These are phyloP conservation scores for Glebionis coronaria DNA, from an alignment of 129 eudicot species.

Conservation along the genomic window DNA sequence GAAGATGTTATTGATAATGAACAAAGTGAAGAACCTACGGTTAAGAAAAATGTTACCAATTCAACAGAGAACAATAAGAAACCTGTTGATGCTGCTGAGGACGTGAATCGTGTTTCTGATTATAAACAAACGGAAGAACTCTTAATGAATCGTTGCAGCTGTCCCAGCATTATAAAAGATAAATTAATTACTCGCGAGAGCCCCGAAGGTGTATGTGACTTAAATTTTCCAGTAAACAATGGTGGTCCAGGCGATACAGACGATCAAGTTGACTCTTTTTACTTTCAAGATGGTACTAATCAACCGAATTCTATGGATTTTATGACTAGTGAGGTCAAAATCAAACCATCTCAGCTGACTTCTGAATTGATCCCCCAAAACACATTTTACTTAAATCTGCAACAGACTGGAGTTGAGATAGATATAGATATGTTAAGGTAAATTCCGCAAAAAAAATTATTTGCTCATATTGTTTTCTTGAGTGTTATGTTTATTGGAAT, in stretches of 20 bases:
- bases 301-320: conserved; percentile 13
- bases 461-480: background rate
- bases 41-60: no score
- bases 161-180: background rate
- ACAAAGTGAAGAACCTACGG: background rate
- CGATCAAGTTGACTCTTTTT: conserved; percentile 16
- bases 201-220: conserved; percentile 17
- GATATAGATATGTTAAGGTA: conserved; percentile 24
- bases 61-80: no score
- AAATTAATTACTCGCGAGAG: background rate
- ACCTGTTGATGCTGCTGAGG: conserved; percentile 2
- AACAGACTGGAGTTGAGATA: conserved; percentile 23
- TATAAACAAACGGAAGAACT: background rate
- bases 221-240: conserved; percentile 24
- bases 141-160: conserved; percentile 9
- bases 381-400: conserved; percentile 33
- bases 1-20: background rate
- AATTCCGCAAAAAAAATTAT: background rate
- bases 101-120: background rate
- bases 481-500: background rate
- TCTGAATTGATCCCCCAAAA: conserved; percentile 11
- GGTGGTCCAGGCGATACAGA: conserved; percentile 22
- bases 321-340: conserved; percentile 16
- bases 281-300: background rate
- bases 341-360: conserved; percentile 12